phyloP scores from a whole-genome alignment of 257 asterid species.

The Mitragyna speciosa region DNA sequence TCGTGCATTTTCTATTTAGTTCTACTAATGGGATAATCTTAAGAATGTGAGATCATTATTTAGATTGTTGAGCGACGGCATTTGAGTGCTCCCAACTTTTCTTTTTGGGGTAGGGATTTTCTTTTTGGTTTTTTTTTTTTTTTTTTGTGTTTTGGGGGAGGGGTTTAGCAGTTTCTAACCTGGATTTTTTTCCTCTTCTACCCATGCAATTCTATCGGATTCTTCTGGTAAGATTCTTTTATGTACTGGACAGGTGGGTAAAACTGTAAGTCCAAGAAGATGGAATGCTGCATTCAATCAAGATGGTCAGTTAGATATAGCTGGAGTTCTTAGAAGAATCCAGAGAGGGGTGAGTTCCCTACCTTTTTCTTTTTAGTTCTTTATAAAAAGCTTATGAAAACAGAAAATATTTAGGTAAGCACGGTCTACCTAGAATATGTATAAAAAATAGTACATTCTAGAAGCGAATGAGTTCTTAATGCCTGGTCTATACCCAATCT shows the following conservation, averaged over 20 bases:
- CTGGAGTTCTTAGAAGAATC: slow-evolving; percentile 91
- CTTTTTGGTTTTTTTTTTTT: too few relatives aligned
- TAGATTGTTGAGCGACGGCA: neutral
- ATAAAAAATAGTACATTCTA: neutral
- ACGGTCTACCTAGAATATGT: neutral
- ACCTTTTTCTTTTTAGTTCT: slow-evolving; percentile 11
- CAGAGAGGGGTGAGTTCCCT: slow-evolving; percentile 77
- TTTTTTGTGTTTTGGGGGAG: neutral
- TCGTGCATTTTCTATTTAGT: neutral
- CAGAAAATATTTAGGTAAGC: neutral
- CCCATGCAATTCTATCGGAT: neutral
- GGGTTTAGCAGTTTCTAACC: neutral
- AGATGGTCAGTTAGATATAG: slow-evolving; percentile 88
- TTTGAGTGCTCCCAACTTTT: neutral
- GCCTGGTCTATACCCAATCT: neutral
- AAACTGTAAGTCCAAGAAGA: slow-evolving; percentile 87
- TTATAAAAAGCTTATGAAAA: neutral
- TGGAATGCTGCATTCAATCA: slow-evolving; percentile 85
- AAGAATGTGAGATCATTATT: neutral
- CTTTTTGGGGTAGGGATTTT: too few relatives aligned
- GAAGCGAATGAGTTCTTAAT: neutral
- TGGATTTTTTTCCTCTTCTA: neutral
- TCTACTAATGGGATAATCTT: neutral
- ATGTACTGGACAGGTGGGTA: slow-evolving; percentile 63
- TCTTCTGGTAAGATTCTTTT: neutral